These are phyloP conservation scores for Colletotrichum sp. DNA, from an alignment of 2,329 filamentous ascomycete species.

Conservation along the genomic window DNA sequence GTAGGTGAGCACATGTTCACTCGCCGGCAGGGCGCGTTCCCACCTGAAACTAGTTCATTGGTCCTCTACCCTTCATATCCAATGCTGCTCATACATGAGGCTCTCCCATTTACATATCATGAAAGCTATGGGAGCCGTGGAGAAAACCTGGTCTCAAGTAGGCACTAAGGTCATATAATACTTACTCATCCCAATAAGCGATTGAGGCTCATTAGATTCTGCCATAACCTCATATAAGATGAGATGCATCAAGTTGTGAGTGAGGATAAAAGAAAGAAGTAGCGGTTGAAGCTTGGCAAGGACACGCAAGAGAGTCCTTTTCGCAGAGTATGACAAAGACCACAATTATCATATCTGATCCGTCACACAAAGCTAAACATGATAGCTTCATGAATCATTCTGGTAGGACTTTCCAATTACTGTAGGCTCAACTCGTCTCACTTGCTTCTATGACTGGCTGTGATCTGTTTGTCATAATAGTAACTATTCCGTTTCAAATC, in stretches of 20 bases:
- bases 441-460: not conserved
- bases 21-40: not conserved
- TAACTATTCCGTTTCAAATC: not conserved
- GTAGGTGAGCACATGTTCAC: not conserved
- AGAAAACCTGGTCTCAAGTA: not conserved
- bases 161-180: not conserved
- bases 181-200: not conserved
- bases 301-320: not conserved
- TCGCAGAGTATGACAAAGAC: not conserved
- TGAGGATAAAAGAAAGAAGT: not conserved
- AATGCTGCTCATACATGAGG: not conserved
- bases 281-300: not conserved
- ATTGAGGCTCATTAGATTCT: not conserved
- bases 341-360: not conserved
- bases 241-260: not conserved
- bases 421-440: not conserved
- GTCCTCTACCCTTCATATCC: not conserved
- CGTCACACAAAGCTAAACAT: not conserved
- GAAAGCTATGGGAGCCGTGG: not conserved
- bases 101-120: not conserved
- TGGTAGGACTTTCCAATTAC: not conserved
- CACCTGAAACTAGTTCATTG: not conserved
- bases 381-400: not conserved
- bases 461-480: not conserved
- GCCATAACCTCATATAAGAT: not conserved